phyloP scores from a whole-genome alignment of 164 flowering plant genomes.

The Chimonanthus salicifolius region DNA sequence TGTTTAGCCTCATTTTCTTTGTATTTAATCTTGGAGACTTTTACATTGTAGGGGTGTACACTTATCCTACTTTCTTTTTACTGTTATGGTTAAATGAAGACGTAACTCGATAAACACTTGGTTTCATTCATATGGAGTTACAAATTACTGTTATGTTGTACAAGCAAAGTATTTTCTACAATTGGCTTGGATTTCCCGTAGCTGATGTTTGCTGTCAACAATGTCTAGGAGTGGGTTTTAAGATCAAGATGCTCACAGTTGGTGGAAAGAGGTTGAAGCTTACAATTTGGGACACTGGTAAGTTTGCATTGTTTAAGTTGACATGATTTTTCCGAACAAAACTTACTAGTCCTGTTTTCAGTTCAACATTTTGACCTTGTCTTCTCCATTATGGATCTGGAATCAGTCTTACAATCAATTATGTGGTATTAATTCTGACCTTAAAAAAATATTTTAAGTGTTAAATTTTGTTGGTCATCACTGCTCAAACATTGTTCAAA shows the following conservation, averaged over 20 bases:
- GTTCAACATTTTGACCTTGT: neutral
- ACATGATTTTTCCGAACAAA: neutral
- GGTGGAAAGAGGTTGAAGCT: constrained; percentile 67
- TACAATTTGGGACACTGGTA: constrained; percentile 93
- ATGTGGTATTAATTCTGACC: neutral
- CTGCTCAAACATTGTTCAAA: neutral
- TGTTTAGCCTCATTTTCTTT: neutral
- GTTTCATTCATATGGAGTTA: no score
- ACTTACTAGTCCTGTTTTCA: neutral
- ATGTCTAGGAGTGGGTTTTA: constrained; percentile 63
- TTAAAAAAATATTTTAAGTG: no score
- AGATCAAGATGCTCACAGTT: constrained; percentile 50
- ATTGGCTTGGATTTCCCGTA: neutral
- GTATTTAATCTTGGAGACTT: neutral
- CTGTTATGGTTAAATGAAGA: neutral
- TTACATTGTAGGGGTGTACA: no score
- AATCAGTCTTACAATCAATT: neutral
- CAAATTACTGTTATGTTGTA: no score
- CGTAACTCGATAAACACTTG: neutral
- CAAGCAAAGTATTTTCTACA: neutral
- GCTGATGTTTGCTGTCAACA: neutral
- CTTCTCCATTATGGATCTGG: neutral
- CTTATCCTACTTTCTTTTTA: neutral
- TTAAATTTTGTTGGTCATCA: neutral
- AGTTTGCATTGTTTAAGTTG: neutral